These are phyloP conservation scores for Aspergillus sp. DNA, from an alignment of 2,329 filamentous ascomycete species.

Conservation along the genomic window DNA sequence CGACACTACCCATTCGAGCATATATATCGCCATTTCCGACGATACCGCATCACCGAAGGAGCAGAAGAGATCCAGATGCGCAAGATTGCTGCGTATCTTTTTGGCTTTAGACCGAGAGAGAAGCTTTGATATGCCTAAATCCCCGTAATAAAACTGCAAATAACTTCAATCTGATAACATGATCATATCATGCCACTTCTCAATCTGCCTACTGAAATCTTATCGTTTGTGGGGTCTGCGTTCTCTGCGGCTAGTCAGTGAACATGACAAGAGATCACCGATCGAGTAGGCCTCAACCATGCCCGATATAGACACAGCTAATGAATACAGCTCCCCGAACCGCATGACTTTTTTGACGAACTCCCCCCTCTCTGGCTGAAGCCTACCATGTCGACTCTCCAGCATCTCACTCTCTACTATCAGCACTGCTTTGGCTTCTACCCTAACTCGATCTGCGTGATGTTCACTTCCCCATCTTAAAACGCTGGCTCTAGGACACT, in stretches of 20 bases:
- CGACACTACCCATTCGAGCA: constrained; percentile 59
- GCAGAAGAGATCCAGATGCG: constrained; percentile 64
- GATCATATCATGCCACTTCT: no score
- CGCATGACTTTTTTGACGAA: no score
- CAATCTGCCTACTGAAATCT: no score
- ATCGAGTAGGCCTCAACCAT: no score
- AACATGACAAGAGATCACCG: no score
- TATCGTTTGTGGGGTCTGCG: no score
- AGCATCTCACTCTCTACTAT: constrained; percentile 37
- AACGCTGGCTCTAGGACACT: constrained; percentile 37
- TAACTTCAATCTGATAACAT: no score
- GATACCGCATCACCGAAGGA: constrained; percentile 61
- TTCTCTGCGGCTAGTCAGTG: no score
- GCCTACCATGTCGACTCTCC: constrained; percentile 10
- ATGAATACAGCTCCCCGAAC: no score
- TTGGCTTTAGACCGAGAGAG: constrained; percentile 37
- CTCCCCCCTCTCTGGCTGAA: background rate
- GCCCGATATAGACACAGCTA: no score
- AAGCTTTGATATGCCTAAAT: no score
- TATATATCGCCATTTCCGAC: constrained; percentile 60
- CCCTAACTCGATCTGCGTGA: constrained; percentile 32
- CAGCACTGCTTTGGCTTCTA: constrained; percentile 37
- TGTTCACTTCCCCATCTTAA: constrained; percentile 34
- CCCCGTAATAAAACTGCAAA: no score
- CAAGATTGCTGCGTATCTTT: constrained; percentile 58